Conservation (phyloP, 208 protist species). For the Leishmania guyanensis region DNA sequence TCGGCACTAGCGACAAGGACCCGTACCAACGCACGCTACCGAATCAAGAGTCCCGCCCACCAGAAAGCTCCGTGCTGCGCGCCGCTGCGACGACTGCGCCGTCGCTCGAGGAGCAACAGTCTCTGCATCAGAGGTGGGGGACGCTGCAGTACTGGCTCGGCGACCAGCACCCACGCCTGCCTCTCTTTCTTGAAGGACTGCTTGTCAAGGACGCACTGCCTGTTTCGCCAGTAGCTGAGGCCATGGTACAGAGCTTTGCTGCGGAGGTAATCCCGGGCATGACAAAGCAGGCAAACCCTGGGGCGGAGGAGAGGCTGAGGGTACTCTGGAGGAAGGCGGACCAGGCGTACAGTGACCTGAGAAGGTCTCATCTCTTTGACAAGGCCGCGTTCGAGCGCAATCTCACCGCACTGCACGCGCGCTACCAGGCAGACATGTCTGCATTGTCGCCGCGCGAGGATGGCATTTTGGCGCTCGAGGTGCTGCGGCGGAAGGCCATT, state of each 20-base stretch:
- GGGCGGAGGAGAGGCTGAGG: slow-evolving; percentile 27
- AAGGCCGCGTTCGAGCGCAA: slow-evolving; percentile 46
- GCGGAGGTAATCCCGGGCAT: slow-evolving; percentile 48
- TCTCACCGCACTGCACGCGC: slow-evolving; percentile 38
- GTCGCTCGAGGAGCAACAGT: slow-evolving; percentile 51
- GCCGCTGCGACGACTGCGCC: slow-evolving; percentile 35
- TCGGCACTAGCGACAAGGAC: slow-evolving; percentile 71
- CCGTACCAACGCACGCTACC: slow-evolving; percentile 81
- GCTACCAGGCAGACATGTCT: slow-evolving; percentile 25
- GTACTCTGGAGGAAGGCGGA: slow-evolving; percentile 49
- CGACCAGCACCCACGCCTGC: slow-evolving; percentile 58
- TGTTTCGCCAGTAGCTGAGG: slow-evolving; percentile 62
- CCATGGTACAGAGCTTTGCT: slow-evolving; percentile 59
- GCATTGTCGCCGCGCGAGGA: slow-evolving; percentile 36
- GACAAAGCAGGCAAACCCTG: slow-evolving; percentile 5
- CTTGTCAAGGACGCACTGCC: slow-evolving; percentile 48
- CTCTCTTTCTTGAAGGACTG: slow-evolving; percentile 56
- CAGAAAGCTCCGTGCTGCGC: slow-evolving; percentile 61
- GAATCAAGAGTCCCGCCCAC: slow-evolving; percentile 57
- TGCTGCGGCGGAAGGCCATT: slow-evolving; percentile 69
- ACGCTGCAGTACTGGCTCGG: slow-evolving; percentile 78
- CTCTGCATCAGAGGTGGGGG: slow-evolving; percentile 45
- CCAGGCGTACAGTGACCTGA: slow-evolving; percentile 34
- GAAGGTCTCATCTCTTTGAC: slow-evolving; percentile 53
- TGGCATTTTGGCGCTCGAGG: slow-evolving; percentile 63